phyloP scores from a whole-genome alignment of 352 stramenopile genomes.

The Elongisporangium anandrum region DNA sequence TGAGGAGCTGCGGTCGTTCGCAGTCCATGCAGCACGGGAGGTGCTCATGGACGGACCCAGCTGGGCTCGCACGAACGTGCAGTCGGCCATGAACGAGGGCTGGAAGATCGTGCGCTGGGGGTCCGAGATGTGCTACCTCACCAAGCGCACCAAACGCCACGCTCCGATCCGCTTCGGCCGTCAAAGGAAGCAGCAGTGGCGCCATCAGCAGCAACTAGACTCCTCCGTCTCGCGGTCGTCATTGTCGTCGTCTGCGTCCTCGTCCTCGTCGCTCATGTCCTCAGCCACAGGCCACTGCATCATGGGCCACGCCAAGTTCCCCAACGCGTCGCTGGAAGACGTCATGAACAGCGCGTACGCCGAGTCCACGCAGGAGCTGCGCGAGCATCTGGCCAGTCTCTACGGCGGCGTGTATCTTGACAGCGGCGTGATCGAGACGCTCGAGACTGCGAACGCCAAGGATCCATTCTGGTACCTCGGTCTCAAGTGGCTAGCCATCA shows the following conservation, averaged over 20 bases:
- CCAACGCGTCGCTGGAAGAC: constrained; percentile 54
- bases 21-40: constrained; percentile 41
- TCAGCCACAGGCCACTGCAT: constrained; percentile 36
- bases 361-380: constrained; percentile 53
- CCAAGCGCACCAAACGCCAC: constrained; percentile 28
- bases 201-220: background rate
- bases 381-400: constrained; percentile 25
- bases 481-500: constrained; percentile 67
- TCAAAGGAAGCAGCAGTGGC: constrained; percentile 5
- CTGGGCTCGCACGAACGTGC: constrained; percentile 60
- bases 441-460: constrained; percentile 51
- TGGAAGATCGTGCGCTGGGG: constrained; percentile 53
- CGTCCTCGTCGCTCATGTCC: background rate
- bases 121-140: constrained; percentile 47
- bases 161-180: background rate
- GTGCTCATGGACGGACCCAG: constrained; percentile 54
- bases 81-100: constrained; percentile 30
- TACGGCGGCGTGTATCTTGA: constrained; percentile 60
- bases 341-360: constrained; percentile 60
- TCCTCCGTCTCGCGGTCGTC: background rate
- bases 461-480: constrained; percentile 79
- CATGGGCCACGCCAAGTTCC: constrained; percentile 50
- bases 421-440: constrained; percentile 55
- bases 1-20: constrained; percentile 56
- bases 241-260: background rate